Evolutionary conservation across 345 rosid genomes (phyloP), one percentile per base, ranked within the genome.

Genomic region (Aquilaria sinensis): DNA sequence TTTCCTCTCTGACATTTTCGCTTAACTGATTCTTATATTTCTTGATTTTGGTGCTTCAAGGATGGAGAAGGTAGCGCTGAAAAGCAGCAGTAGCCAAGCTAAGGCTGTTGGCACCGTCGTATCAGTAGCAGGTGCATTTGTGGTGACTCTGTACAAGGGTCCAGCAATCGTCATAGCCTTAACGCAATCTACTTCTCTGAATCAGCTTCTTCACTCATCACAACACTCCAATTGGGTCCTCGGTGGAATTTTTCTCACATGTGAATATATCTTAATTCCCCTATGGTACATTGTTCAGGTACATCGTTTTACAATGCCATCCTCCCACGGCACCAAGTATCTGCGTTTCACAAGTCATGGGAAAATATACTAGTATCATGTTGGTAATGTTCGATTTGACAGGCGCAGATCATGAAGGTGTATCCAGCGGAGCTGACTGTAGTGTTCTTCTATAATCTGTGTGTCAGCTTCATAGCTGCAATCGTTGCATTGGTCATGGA

Each of bases 231-330:
- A 81, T 51, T 93, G 97, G 98, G 72, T 85, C 23, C 54, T 86
- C 48, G 98, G 98, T 7, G 96, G 92, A 0, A 56, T 79, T 59
- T 82, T 86, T 30, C 92, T 93, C 45, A 59, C 90, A 0, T 88
- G 77, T 1, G 92, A 86, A 70, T 88, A 93, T 49, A 69, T 86
- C 23, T 71, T 87, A 6, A 67, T 83, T 64, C 90, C 98, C 4
- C 60, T 93, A 5, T 88, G 97, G 97, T 86, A 86, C 81, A 88
- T 93, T 68, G 88, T 93, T 73, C 90, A 84, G 97, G 98, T 92
- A 73, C 13, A 16, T 4, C 55, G 14, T 46, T 47, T 41, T 14
- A 6, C 37, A 33, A 55, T 1, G 3, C 23, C 52, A 32, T 49
- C 11, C 3, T 2, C 15, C 14, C 23, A 16, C 23, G 23, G 23